Conservation (phyloP, 2,329 filamentous ascomycete species). For the Cladophialophora immunda region DNA sequence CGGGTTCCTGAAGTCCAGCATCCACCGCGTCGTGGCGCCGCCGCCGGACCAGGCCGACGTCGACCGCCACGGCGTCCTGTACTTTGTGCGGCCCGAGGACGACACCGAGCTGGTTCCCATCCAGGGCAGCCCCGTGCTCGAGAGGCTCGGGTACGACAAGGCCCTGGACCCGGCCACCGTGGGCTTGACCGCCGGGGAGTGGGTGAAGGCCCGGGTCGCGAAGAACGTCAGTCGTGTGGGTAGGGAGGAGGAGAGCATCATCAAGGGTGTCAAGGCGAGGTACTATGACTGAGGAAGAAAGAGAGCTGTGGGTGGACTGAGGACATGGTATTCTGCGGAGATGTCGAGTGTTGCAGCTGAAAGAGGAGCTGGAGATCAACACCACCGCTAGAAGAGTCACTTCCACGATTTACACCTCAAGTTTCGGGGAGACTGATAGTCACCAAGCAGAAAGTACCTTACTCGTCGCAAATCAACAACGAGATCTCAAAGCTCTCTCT, state of each 20-base stretch:
- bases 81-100: conserved; percentile 56
- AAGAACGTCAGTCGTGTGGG: conserved; percentile 34
- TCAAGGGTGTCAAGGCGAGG: conserved; percentile 36
- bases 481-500: too few relatives aligned
- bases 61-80: conserved; percentile 55
- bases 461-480: too few relatives aligned
- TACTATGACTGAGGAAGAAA: conserved; percentile 35
- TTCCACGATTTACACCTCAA: too few relatives aligned
- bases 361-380: background rate
- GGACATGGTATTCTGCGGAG: background rate
- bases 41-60: conserved; percentile 58
- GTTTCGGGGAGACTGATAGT: too few relatives aligned
- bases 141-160: conserved; percentile 43
- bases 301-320: background rate
- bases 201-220: conserved; percentile 47
- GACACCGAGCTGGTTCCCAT: conserved; percentile 44
- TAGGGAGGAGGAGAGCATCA: conserved; percentile 32
- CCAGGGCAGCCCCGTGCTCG: conserved; percentile 45
- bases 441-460: too few relatives aligned
- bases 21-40: conserved; percentile 61
- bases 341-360: background rate
- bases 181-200: conserved; percentile 44
- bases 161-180: conserved; percentile 37
- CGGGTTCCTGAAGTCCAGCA: conserved; percentile 59
- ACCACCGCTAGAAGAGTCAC: background rate